Conservation (phyloP, 108 stramenopile species). For the Cyclostephanos tholiformis region DNA sequence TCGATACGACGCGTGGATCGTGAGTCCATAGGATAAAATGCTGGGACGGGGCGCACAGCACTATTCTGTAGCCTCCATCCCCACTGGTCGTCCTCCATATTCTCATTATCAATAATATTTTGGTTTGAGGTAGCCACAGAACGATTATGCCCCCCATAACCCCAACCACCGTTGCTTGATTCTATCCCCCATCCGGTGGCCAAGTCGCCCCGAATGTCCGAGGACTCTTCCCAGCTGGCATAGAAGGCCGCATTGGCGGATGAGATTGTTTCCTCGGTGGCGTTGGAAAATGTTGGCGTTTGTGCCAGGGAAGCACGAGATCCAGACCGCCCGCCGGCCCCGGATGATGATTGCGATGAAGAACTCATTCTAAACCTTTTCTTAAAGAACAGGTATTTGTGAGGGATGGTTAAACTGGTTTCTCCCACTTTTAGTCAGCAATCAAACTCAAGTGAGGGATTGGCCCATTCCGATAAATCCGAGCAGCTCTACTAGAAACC, state of each 20-base stretch:
- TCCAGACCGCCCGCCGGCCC: background rate
- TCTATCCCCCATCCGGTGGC: slow-evolving; percentile 8
- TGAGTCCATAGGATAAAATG: slow-evolving; percentile 83
- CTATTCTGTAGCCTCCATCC: slow-evolving; percentile 31
- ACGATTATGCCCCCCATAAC: background rate
- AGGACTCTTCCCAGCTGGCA: slow-evolving; percentile 8
- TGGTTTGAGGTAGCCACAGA: background rate
- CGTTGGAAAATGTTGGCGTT: background rate
- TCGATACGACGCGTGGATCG: slow-evolving; percentile 67
- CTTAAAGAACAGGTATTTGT: background rate
- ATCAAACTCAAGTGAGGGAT: background rate
- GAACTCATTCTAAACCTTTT: background rate
- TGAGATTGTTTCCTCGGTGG: background rate
- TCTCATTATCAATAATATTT: background rate
- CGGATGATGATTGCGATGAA: background rate
- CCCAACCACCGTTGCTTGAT: background rate
- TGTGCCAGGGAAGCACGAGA: too few species aligned
- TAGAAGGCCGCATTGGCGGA: background rate
- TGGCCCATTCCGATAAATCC: background rate
- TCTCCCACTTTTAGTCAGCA: background rate
- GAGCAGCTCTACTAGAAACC: background rate
- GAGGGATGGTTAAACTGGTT: background rate
- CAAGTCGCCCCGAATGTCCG: slow-evolving; percentile 4
- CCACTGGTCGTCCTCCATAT: slow-evolving; percentile 19
- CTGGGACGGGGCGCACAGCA: slow-evolving; percentile 63